Percentiles rank a stretch among this genome's conserved stretches.
Conservation (phyloP, 495 filamentous ascomycete species). For the Penicillium lagena region DNA sequence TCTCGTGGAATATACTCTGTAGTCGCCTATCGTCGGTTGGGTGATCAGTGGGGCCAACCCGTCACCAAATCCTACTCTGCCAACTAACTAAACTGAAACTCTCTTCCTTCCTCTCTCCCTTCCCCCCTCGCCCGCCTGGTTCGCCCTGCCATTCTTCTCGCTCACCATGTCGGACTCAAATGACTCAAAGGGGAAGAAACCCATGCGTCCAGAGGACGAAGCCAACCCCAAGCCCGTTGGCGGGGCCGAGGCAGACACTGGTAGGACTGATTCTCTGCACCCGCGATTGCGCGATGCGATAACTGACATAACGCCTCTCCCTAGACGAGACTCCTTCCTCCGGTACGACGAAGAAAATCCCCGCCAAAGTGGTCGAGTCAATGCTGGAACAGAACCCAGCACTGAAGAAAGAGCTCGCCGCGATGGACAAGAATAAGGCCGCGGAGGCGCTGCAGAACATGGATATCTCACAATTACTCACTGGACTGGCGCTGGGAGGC, state of each 20-base stretch:
- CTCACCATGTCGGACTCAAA: slow-evolving; percentile 32
- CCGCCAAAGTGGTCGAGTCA: slow-evolving; percentile 35
- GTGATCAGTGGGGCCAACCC: slow-evolving; percentile 18
- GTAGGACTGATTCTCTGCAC: neutral
- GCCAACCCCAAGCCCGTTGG: neutral
- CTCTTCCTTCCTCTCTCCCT: slow-evolving; percentile 12
- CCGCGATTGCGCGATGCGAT: slow-evolving; percentile 6
- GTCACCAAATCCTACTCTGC: no score
- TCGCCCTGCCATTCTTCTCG: neutral
- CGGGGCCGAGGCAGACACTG: neutral
- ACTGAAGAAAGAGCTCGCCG: slow-evolving; percentile 40
- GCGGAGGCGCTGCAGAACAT: slow-evolving; percentile 64
- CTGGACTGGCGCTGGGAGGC: slow-evolving; percentile 63
- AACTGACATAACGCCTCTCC: no score
- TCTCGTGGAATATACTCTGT: no score
- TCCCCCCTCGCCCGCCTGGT: neutral
- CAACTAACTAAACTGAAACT: slow-evolving; percentile 9
- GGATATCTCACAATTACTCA: slow-evolving; percentile 72
- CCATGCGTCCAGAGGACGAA: slow-evolving; percentile 18
- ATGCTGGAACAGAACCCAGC: slow-evolving; percentile 45
- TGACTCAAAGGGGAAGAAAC: slow-evolving; percentile 34
- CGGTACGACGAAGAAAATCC: slow-evolving; percentile 30
- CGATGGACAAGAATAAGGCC: slow-evolving; percentile 39
- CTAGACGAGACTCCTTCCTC: slow-evolving; percentile 1
- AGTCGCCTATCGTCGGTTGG: no score